phyloP scores from a whole-genome alignment of 306 rosid species.

The Glycine tomentella region DNA sequence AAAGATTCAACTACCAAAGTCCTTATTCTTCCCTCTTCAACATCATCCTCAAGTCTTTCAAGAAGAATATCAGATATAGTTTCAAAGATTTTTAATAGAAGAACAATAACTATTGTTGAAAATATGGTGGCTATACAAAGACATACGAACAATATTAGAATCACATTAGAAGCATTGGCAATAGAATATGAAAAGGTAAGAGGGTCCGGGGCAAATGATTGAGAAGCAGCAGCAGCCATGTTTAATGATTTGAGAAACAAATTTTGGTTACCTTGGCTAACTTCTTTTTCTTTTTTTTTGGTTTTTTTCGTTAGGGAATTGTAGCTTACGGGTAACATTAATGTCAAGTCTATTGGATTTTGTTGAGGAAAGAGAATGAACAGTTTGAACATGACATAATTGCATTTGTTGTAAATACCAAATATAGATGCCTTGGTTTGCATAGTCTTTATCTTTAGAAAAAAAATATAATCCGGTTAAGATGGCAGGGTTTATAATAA shows the following conservation, averaged over 20 bases:
- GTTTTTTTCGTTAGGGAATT: background rate
- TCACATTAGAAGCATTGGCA: constrained; percentile 10
- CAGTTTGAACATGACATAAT: constrained; percentile 13
- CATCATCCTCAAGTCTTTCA: constrained; percentile 37
- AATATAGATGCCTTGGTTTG: constrained; percentile 24
- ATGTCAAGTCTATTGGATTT: constrained; percentile 24
- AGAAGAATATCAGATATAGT: constrained; percentile 6
- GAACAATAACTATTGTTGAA: constrained; percentile 24
- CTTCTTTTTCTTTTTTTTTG: background rate
- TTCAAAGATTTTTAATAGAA: constrained; percentile 10
- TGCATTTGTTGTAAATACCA: constrained; percentile 30
- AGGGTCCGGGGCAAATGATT: background rate
- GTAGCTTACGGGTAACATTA: background rate
- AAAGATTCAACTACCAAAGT: constrained; percentile 3
- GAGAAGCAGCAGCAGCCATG: constrained; percentile 12
- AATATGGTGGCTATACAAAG: constrained; percentile 17
- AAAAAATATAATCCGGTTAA: background rate
- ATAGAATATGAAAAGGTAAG: constrained; percentile 17
- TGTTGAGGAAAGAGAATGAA: constrained; percentile 12
- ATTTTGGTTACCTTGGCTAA: background rate
- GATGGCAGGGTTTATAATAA: background rate
- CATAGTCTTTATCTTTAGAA: background rate
- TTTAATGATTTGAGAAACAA: constrained; percentile 35
- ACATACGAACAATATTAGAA: constrained; percentile 13
- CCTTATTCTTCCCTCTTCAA: constrained; percentile 32